Evolutionary conservation across 768 basidiomycete species (phyloP).

Genomic region (Rhizopogon rudus): DNA sequence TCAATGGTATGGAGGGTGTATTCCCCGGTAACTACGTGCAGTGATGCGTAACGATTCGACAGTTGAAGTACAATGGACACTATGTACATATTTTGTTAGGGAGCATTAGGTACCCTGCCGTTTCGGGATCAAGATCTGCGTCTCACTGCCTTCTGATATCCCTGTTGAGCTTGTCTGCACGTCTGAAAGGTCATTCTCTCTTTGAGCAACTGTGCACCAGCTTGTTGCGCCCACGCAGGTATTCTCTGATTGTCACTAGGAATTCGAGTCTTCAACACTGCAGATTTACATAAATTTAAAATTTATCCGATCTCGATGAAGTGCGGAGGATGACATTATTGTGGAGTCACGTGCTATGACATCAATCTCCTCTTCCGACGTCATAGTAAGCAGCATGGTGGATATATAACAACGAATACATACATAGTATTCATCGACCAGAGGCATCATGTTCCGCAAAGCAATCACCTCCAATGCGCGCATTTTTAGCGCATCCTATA

Average conservation of each 20-base stretch:
- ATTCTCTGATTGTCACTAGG: too few relatives aligned
- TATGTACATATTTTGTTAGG: background rate
- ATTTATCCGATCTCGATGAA: too few relatives aligned
- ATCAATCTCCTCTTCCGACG: constrained; percentile 1
- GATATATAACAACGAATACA: background rate
- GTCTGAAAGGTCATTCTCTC: constrained; percentile 14
- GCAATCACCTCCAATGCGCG: background rate
- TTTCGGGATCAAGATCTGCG: background rate
- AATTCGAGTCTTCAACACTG: too few relatives aligned
- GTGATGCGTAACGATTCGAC: constrained; percentile 2
- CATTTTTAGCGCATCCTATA: background rate
- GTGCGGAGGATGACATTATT: background rate
- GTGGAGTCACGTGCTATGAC: constrained; percentile 3
- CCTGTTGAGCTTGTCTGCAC: constrained; percentile 12
- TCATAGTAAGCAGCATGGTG: background rate
- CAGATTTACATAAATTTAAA: too few relatives aligned
- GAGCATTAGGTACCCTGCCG: background rate
- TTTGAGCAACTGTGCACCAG: constrained; percentile 10
- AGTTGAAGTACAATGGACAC: background rate
- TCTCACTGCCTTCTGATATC: constrained; percentile 11
- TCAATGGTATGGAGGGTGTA: constrained; percentile 80
- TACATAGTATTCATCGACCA: background rate
- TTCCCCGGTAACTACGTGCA: constrained; percentile 70
- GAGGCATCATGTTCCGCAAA: background rate
- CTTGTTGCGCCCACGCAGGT: constrained; percentile 11